Base-by-base conservation (phyloP, 2,329 filamentous ascomycete species). In the Apiospora aurea region DNA sequence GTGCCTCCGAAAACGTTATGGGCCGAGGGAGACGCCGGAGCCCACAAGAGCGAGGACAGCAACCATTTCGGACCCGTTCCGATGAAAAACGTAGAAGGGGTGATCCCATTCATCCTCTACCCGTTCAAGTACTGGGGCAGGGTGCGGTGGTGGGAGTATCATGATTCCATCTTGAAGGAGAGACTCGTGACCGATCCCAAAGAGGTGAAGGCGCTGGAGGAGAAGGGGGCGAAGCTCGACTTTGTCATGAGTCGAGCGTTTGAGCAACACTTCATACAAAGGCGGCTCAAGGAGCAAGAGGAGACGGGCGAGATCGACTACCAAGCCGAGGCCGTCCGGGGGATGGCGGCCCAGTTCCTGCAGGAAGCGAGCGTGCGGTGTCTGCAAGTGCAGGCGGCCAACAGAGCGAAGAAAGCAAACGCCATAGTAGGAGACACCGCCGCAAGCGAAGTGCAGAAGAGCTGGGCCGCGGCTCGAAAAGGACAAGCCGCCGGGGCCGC, bases 11-110 rank as follows among this genome's bases (percentile, higher is more conserved):
- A 6, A 4, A 18, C 2, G 2, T 0, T 10, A 3, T 57, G 51
- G 51, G 13, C 34, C 6, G 51, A 57, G 53, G 53, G 53, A n/a
- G 53, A 61, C 29, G 53, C 16, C 29, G 53, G 53, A 1, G 26
- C 51, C 24, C 2, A 14, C 1, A 1, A 11, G 16, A 61, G 53
- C 29, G 4, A 2, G 2, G 53, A 61, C 8, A 61, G 29, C 18
- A 61, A 10, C 7, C 29, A 61, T 6, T 61, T 18, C 7, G 53
- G 53, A 3, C 53, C 53, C 2, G 8, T 61, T 2, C 18, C 53
- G 6, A 3, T 38, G 0, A 7, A 10, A 2, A 29, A 61, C 26
- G 6, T 6, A 21, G 1, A 0, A 6, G 24, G 26, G 1, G 18
- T 10, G 26, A 2, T 61, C 5, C 6, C 21, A 6, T 21, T n/a